These are phyloP conservation scores for Cryoendolithus antarcticus DNA, from an alignment of 2,329 filamentous ascomycete genomes.

Conservation along the genomic window DNA sequence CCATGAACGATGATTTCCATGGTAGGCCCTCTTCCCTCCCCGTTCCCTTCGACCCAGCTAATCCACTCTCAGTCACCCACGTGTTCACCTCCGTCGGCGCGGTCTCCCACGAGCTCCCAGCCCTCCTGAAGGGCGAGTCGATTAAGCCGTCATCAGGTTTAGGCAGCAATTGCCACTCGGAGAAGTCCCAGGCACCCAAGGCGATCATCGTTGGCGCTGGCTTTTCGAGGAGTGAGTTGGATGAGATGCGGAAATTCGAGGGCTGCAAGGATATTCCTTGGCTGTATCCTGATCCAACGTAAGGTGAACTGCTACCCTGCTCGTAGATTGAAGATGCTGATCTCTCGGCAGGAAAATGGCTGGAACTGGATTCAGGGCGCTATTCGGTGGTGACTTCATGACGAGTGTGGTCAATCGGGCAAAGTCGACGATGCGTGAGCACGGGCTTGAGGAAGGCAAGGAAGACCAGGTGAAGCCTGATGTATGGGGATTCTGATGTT, in stretches of 20 bases:
- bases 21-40: conserved; percentile 2
- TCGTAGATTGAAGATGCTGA: too few species aligned
- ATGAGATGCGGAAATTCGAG: conserved; percentile 9
- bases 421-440: conserved; percentile 7
- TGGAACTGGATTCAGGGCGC: conserved; percentile 5
- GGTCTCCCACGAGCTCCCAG: conserved; percentile 9
- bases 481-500: conserved; percentile 4
- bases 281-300: conserved; percentile 9
- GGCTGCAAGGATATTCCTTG: conserved; percentile 10
- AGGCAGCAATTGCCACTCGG: conserved; percentile 10
- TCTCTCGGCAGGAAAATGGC: conserved; percentile 5
- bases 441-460: conserved; percentile 10
- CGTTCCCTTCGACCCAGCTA: neutral
- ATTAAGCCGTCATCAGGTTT: conserved; percentile 11
- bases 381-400: conserved; percentile 9
- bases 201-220: conserved; percentile 15
- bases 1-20: conserved; percentile 12
- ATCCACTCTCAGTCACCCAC: conserved; percentile 11
- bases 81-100: conserved; percentile 11
- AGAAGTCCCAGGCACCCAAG: conserved; percentile 7
- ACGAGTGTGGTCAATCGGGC: conserved; percentile 7
- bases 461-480: conserved; percentile 4
- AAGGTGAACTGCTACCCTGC: too few species aligned
- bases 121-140: conserved; percentile 9
- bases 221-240: conserved; percentile 12